Base-by-base conservation (phyloP, 1,139 yeast genomes). In the Yamadazyma taylorii region DNA sequence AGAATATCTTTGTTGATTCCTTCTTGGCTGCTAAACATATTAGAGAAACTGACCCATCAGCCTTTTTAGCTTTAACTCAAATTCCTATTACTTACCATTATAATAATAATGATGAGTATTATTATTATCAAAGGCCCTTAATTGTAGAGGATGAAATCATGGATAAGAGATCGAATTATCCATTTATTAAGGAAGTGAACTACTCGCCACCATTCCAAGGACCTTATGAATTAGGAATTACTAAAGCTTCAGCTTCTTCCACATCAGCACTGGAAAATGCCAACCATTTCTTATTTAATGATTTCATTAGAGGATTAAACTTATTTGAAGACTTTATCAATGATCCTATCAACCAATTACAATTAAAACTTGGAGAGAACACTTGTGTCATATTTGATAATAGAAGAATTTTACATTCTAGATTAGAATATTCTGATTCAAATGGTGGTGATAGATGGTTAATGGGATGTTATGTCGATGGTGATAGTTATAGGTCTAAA, bases 201-300 rank as follows among this genome's bases (percentile, higher is more conserved):
- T 86, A 85, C 55, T 79, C 94, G 2, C 95, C 95, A 1, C 94
- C 94, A 10, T 86, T 85, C 65, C 95, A 86, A 53, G 94, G 88
- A 0, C 94, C 94, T 0, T 77, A 80, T 43, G 89, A 83, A 42
- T 58, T 63, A 43, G 81, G 80, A 16, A 64, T 75, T 17, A 63
- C 69, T 23, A 59, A 58, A 33, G 59, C 62, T 33, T 47, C 27
- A 3, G 29, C 35, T 8, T 22, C 25, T n/a, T 38, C 34, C 4
- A 32, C 34, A 14, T 39, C 45, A 10, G 39, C 41, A 8, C 33
- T 29, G 8, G 53, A 47, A 52, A 62, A 46, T 39, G 65, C 61
- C 46, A 35, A 47, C 45, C 40, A 57, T 45, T 15, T 46, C 26
- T 50, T 61, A 12, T 73, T 79, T 43, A 63, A 67, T 12, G 81